Percentiles rank a stretch among this genome's conserved stretches.
These are phyloP conservation scores for Cryptosporidium baileyi DNA, from an alignment of 169 alveolate genomes.

Conservation along the genomic window DNA sequence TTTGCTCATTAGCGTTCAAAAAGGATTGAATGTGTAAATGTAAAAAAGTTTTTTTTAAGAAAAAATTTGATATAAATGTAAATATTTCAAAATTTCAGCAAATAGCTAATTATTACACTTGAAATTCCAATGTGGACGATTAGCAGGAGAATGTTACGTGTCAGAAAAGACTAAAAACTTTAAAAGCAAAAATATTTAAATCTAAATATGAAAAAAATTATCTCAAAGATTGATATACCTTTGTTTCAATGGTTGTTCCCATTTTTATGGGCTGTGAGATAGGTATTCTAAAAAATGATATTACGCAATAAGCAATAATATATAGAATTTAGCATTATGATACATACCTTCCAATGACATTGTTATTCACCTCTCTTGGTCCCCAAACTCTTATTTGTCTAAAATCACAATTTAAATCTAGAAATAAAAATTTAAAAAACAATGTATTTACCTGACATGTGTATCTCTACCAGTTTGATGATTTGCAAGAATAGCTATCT, in stretches of 20 bases:
- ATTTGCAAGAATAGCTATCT: conserved; percentile 81
- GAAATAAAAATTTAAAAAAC: background rate
- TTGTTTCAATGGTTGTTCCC: conserved; percentile 53
- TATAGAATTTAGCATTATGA: background rate
- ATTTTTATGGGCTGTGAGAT: conserved; percentile 58
- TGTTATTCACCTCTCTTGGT: conserved; percentile 33
- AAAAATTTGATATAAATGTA: background rate
- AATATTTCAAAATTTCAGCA: background rate
- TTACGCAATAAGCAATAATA: background rate
- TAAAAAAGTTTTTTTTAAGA: background rate
- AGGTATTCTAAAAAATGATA: conserved; percentile 2
- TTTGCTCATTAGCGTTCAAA: background rate
- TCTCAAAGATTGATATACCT: conserved; percentile 42
- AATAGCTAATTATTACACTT: background rate
- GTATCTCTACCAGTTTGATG: conserved; percentile 86
- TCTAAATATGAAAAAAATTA: background rate
- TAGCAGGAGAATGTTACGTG: conserved; percentile 25
- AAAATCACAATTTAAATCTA: background rate
- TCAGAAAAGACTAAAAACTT: background rate
- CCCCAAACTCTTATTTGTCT: conserved; percentile 71
- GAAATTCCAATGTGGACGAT: conserved; percentile 21
- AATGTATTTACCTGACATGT: conserved; percentile 80
- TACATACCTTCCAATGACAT: conserved; percentile 47
- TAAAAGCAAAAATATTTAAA: background rate
- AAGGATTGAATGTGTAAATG: background rate